Conservation (phyloP, 805 yeast species). For the Wickerhamiella azymoides region DNA sequence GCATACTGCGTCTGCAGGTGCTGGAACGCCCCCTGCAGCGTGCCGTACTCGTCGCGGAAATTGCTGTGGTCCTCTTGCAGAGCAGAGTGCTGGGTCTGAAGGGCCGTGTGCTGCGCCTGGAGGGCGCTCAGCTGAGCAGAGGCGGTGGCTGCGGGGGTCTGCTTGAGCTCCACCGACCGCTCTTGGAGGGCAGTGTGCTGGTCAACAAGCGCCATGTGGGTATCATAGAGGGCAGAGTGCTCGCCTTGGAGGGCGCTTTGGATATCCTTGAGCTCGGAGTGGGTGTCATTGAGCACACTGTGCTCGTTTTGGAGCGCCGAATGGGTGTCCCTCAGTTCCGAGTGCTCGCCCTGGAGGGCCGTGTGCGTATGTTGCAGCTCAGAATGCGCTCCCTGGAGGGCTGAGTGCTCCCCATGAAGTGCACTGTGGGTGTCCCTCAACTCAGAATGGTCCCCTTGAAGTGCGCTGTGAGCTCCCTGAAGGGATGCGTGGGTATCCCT, state of each 20-base stretch:
- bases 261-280: background rate
- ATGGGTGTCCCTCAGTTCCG: background rate
- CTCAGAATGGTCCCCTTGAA: background rate
- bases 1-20: slow-evolving; percentile 8
- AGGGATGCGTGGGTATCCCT: background rate
- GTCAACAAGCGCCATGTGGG: background rate
- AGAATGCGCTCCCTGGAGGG: background rate
- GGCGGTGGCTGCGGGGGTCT: background rate
- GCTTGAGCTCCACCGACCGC: background rate
- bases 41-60: slow-evolving; percentile 14
- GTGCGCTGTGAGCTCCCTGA: background rate
- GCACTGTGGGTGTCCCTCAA: too few relatives aligned
- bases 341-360: background rate
- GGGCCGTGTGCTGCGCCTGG: background rate
- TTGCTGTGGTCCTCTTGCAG: slow-evolving; percentile 7
- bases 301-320: background rate
- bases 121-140: background rate
- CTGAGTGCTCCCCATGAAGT: background rate
- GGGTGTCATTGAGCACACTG: background rate
- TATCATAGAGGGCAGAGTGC: background rate
- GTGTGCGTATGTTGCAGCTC: background rate
- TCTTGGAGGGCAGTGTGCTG: background rate
- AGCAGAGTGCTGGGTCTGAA: background rate
- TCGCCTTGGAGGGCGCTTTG: background rate
- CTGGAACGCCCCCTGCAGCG: slow-evolving; percentile 17